Percentiles rank a stretch among this genome's conserved stretches.
Evolutionary conservation across 1,284 basidiomycete genomes (phyloP).

Genomic region (Coniophora puteana): DNA sequence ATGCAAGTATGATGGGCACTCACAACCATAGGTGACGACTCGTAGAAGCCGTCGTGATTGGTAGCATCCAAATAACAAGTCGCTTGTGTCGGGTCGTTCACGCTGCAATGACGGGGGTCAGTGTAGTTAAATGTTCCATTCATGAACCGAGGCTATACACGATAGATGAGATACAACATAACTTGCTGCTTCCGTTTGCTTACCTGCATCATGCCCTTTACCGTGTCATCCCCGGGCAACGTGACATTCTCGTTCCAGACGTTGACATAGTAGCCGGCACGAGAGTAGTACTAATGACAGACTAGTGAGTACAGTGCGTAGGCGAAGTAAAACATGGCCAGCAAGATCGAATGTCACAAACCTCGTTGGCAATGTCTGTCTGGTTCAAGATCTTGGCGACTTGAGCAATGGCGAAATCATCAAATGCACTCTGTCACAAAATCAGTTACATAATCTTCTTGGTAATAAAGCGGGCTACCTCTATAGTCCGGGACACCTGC

Average conservation of each 20-base stretch:
- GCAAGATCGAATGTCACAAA: background rate
- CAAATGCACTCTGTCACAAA: slow-evolving; percentile 49
- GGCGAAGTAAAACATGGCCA: too few relatives aligned
- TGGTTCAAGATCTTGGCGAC: slow-evolving; percentile 52
- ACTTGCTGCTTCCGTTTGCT: background rate
- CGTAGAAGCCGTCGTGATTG: slow-evolving; percentile 62
- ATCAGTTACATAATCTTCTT: background rate
- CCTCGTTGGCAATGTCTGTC: slow-evolving; percentile 29
- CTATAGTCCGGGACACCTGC: slow-evolving; percentile 57
- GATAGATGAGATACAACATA: background rate
- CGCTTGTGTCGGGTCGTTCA: slow-evolving; percentile 51
- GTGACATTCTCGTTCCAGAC: slow-evolving; percentile 57
- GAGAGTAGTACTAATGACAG: slow-evolving; percentile 41
- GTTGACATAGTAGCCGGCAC: slow-evolving; percentile 56
- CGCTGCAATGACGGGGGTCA: slow-evolving; percentile 63
- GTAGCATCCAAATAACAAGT: slow-evolving; percentile 60
- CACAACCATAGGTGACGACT: slow-evolving; percentile 59
- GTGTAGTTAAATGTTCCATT: slow-evolving; percentile 63
- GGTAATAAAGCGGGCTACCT: slow-evolving; percentile 34
- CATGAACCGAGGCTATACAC: slow-evolving; percentile 46
- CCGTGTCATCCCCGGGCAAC: slow-evolving; percentile 40
- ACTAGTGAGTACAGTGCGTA: background rate
- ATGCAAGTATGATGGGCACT: slow-evolving; percentile 15
- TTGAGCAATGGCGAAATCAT: slow-evolving; percentile 62
- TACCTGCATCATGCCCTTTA: slow-evolving; percentile 54